Evolutionary conservation across 495 filamentous ascomycete genomes (phyloP).

Genomic region (Penicillium alfredii): DNA sequence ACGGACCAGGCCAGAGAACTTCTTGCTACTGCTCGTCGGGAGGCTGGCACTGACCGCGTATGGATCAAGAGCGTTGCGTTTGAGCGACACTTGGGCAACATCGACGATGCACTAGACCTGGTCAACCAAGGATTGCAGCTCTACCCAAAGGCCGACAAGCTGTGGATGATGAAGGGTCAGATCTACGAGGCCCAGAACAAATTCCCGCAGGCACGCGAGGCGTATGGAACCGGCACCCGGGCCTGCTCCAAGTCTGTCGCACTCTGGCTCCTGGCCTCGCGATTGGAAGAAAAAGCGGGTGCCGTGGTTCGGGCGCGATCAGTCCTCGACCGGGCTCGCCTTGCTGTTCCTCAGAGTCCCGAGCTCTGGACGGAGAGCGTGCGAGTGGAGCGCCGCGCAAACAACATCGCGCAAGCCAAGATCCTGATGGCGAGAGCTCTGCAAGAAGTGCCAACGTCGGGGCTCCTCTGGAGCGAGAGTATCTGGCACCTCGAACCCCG

Average conservation of each 20-base stretch:
- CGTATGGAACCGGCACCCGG: conserved; percentile 82
- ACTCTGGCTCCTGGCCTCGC: conserved; percentile 81
- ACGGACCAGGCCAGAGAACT: conserved; percentile 75
- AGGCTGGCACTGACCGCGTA: conserved; percentile 89
- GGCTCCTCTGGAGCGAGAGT: conserved; percentile 84
- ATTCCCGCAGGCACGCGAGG: conserved; percentile 80
- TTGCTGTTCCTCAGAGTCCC: conserved; percentile 75
- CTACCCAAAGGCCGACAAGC: conserved; percentile 81
- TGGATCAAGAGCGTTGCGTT: conserved; percentile 95
- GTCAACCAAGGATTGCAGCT: conserved; percentile 79
- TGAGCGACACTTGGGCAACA: conserved; percentile 75
- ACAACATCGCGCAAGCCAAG: conserved; percentile 77
- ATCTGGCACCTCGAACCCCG: conserved; percentile 91
- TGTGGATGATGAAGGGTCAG: conserved; percentile 99
- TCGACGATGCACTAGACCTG: conserved; percentile 74
- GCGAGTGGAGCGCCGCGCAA: conserved; percentile 83
- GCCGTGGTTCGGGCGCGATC: conserved; percentile 85
- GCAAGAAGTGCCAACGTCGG: conserved; percentile 85
- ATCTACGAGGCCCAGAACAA: conserved; percentile 80
- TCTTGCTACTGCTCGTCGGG: conserved; percentile 69
- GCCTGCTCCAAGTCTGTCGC: conserved; percentile 77
- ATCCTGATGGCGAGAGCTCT: conserved; percentile 86
- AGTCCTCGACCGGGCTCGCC: conserved; percentile 82
- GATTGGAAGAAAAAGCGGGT: conserved; percentile 80
- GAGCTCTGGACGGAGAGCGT: conserved; percentile 90